A percentile compares a stretch with the other conserved stretches of the same genome.
These are phyloP conservation scores for Bullera alba DNA, from an alignment of 768 basidiomycete genomes.

Conservation along the genomic window DNA sequence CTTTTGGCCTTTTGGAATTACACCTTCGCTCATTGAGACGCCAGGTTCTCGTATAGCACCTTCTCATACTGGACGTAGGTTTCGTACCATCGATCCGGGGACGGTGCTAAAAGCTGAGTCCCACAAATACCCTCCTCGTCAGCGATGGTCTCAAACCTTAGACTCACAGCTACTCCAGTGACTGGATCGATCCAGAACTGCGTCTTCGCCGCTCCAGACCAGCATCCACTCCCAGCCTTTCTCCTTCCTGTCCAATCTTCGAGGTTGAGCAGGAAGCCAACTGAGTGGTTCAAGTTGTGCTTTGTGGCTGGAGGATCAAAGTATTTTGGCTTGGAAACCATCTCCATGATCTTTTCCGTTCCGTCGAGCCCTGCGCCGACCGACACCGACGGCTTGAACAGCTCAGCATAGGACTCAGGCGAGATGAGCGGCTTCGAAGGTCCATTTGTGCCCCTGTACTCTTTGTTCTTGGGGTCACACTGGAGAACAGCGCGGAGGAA, in stretches of 20 bases:
- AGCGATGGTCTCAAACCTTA: not conserved
- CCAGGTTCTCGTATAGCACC: not conserved
- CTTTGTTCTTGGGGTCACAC: conserved; percentile 13
- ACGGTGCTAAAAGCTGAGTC: not conserved
- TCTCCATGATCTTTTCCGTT: conserved; percentile 6
- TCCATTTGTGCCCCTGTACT: too few species aligned
- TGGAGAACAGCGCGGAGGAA: conserved; percentile 32
- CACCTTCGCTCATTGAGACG: not conserved
- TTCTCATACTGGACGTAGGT: not conserved
- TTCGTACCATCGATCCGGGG: not conserved
- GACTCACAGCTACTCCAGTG: conserved; percentile 29
- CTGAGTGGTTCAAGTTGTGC: conserved; percentile 24
- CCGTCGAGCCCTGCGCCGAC: conserved; percentile 8
- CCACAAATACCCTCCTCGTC: not conserved
- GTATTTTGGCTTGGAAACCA: conserved; percentile 13
- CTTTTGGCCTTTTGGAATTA: too few species aligned
- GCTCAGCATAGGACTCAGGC: conserved; percentile 21
- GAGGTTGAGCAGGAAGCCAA: conserved; percentile 20
- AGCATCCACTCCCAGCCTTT: conserved; percentile 27
- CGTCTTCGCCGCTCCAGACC: conserved; percentile 26
- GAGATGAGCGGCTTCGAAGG: conserved; percentile 19
- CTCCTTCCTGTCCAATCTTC: conserved; percentile 17
- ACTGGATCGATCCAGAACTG: conserved; percentile 34
- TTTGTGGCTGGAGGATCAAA: conserved; percentile 13
- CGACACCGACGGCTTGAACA: conserved; percentile 22